Base-by-base conservation (phyloP, 2,329 filamentous ascomycete species). In the Xylariomycetidae sp. region DNA sequence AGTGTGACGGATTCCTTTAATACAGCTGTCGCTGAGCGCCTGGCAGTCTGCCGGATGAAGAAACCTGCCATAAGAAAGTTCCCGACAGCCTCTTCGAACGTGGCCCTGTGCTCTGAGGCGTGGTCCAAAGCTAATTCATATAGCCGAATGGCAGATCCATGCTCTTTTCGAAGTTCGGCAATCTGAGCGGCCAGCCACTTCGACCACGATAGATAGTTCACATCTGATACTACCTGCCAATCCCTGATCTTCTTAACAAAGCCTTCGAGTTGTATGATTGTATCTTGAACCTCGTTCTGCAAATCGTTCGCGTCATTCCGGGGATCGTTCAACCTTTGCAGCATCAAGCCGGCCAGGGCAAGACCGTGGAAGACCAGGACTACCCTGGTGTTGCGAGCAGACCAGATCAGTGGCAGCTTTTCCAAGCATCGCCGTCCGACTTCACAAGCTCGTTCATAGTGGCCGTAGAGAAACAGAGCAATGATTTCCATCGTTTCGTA, bases 51-150 rank as follows among this genome's bases (percentile, higher is more conserved):
- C 11, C 84, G 69, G 33, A 85, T 66, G 41, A 88, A 77, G 51
- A 79, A 81, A 8, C 82, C 82, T 2, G 79, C 83, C 63, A 88
- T 82, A 18, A 88, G 65, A 51, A 86, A 85, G 50, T 84, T 82
- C 12, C 78, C 76, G 2, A 88, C 66, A 0, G 81, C 85, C 54
- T 88, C 82, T 40, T 89, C 85, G 31, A 88, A 73, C 3, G 72
- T 51, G 41, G 85, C 82, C 27, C 70, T 69, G 46, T 86, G 71
- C 35, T 83, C 69, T 14, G 83, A 70, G 10, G 81, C 76, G 49
- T 88, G 84, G 47, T 89, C 83, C 37, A 88, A 61, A 6, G 80
- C 77, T 41, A 76, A 69, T 53, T 90, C 85, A 49, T 87, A 89
- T 27, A 72, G 63, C 16, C 64, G 64, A 20, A 88, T 67, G 6